phyloP scores from a whole-genome alignment of 148 eudicot species.

The Cornus controversa region DNA sequence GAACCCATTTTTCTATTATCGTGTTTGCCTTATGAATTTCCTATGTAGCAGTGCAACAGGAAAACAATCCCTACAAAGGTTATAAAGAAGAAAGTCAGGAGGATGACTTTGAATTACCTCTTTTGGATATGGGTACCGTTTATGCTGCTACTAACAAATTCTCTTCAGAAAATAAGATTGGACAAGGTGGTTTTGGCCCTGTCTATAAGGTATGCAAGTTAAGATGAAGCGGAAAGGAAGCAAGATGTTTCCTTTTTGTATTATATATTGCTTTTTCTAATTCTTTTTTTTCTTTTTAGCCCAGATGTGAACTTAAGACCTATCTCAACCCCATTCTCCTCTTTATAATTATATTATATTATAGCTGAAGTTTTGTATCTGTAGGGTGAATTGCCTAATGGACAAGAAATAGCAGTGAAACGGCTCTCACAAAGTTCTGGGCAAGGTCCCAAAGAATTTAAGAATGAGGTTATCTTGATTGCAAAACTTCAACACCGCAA shows the following conservation, averaged over 20 bases:
- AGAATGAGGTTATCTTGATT: slow-evolving; percentile 19
- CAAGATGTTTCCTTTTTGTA: background rate
- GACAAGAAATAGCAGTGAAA: slow-evolving; percentile 19
- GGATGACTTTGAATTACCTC: slow-evolving; percentile 22
- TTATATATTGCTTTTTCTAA: background rate
- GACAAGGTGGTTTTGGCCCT: slow-evolving; percentile 31
- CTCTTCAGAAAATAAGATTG: slow-evolving; percentile 15
- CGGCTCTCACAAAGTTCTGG: slow-evolving; percentile 18
- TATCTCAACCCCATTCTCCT: background rate
- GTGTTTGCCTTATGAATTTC: slow-evolving; percentile 1
- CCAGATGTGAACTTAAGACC: background rate
- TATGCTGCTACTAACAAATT: slow-evolving; percentile 36
- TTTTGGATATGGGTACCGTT: slow-evolving; percentile 16
- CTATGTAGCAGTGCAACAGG: slow-evolving; percentile 9
- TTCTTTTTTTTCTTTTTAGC: background rate
- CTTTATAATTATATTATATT: background rate
- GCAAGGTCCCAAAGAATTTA: slow-evolving; percentile 25
- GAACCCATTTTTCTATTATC: background rate
- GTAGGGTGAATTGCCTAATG: slow-evolving; percentile 14
- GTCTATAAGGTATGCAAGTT: slow-evolving; percentile 23
- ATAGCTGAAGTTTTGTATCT: background rate
- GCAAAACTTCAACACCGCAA: slow-evolving; percentile 27
- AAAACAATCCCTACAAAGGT: background rate
- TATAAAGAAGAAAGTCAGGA: slow-evolving; percentile 13
- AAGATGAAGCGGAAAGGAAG: background rate